Percentiles rank a stretch among this genome's conserved stretches.
Evolutionary conservation across 2,329 filamentous ascomycete genomes (phyloP).

Genomic region (Chrysosporium queenslandicum): DNA sequence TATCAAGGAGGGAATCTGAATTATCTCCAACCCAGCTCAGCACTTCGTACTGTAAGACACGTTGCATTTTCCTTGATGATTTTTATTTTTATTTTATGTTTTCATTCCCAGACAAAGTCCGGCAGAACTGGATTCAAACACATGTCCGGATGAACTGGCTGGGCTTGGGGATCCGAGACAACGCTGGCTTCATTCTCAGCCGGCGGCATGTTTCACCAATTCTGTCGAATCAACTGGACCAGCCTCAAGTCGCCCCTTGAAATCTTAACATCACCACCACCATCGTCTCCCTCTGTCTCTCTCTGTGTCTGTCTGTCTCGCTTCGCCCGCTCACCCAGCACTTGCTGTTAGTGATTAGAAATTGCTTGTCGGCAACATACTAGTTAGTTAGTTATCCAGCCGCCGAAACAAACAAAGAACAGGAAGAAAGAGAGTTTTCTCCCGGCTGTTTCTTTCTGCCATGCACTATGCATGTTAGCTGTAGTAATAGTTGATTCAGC

Average conservation of each 20-base stretch:
- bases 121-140: too few species aligned
- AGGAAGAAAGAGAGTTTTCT: too few species aligned
- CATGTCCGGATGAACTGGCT: not conserved
- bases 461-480: too few species aligned
- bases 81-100: not conserved
- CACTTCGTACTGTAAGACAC: slow-evolving; percentile 4
- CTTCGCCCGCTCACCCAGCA: too few species aligned
- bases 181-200: not conserved
- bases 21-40: not conserved
- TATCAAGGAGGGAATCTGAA: not conserved
- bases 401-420: not conserved
- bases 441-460: too few species aligned
- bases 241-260: not conserved
- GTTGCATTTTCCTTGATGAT: too few species aligned
- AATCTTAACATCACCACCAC: not conserved
- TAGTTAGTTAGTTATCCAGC: not conserved
- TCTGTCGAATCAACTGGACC: not conserved
- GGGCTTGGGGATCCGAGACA: not conserved
- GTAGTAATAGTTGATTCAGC: too few species aligned
- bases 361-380: too few species aligned
- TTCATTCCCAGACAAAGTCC: too few species aligned
- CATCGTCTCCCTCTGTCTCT: not conserved
- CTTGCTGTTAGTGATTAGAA: too few species aligned
- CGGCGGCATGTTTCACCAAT: slow-evolving; percentile 3
- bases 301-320: too few species aligned